Percentiles rank a stretch among this genome's conserved stretches.
phyloP scores from a whole-genome alignment of 202 grass and related monocot genomes.

The Hordeum pubiflorum region DNA sequence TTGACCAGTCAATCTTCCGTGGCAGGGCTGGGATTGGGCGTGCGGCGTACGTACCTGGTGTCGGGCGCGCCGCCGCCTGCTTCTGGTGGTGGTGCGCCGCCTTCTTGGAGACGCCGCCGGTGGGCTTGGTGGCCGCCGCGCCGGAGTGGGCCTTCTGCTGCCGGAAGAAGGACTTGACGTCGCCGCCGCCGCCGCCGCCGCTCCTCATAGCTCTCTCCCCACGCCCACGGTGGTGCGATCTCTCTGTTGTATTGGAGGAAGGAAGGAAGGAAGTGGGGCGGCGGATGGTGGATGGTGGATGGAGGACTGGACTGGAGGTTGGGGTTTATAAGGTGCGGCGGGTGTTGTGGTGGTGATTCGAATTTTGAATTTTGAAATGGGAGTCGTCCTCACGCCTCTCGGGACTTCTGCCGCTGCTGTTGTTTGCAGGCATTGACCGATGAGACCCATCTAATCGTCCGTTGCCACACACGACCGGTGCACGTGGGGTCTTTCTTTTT shows the following conservation, averaged over 20 bases:
- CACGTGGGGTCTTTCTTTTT: too few species aligned
- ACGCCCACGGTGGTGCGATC: not conserved
- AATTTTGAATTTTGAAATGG: constrained; percentile 37
- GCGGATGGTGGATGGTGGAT: not conserved
- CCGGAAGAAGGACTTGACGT: constrained; percentile 54
- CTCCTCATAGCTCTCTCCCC: constrained; percentile 25
- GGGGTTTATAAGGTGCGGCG: not conserved
- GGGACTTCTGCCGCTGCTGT: not conserved
- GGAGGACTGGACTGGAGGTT: not conserved
- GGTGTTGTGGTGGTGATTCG: not conserved
- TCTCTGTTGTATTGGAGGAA: not conserved
- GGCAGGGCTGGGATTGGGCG: not conserved
- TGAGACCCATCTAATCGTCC: too few species aligned
- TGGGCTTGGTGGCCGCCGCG: constrained; percentile 25
- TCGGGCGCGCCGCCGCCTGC: not conserved
- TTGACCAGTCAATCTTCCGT: not conserved
- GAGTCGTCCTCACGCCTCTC: not conserved
- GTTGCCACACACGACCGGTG: too few species aligned
- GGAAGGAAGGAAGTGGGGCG: not conserved
- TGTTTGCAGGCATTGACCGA: too few species aligned
- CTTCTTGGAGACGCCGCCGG: constrained; percentile 38
- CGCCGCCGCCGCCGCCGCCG: constrained; percentile 31
- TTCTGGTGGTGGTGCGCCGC: not conserved
- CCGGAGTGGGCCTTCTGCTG: constrained; percentile 45
- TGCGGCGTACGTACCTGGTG: constrained; percentile 12